phyloP scores from a whole-genome alignment of 352 stramenopile species.

The Pythium brassicae region DNA sequence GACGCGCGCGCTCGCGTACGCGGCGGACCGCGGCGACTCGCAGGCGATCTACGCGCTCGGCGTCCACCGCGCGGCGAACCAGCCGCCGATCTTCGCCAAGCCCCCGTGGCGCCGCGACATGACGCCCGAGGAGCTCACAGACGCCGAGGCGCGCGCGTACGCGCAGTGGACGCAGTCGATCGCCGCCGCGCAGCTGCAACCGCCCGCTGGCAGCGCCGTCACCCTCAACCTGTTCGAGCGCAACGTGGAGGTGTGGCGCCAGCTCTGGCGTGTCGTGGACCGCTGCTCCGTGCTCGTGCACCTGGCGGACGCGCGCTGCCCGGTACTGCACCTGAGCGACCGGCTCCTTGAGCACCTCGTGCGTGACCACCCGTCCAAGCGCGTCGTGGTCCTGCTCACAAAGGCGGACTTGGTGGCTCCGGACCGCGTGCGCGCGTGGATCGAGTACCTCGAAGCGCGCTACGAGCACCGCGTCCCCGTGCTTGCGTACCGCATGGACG shows the following conservation, averaged over 20 bases:
- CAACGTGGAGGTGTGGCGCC: slow-evolving; percentile 79
- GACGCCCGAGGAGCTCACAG: slow-evolving; percentile 58
- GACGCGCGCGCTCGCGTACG: slow-evolving; percentile 52
- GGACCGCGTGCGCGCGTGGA: slow-evolving; percentile 88
- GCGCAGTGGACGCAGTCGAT: slow-evolving; percentile 52
- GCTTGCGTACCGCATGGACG: slow-evolving; percentile 62
- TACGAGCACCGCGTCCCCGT: slow-evolving; percentile 88
- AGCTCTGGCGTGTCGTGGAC: slow-evolving; percentile 81
- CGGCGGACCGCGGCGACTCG: slow-evolving; percentile 52
- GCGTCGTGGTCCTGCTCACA: slow-evolving; percentile 97
- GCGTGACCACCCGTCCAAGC: slow-evolving; percentile 66
- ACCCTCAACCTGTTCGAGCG: slow-evolving; percentile 73
- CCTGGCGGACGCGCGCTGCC: slow-evolving; percentile 65
- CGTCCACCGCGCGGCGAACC: slow-evolving; percentile 47
- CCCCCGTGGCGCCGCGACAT: slow-evolving; percentile 61
- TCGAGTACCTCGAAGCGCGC: slow-evolving; percentile 80
- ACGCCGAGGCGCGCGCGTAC: slow-evolving; percentile 52
- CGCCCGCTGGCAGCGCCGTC: not conserved
- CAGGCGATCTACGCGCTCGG: slow-evolving; percentile 71
- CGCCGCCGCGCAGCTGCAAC: slow-evolving; percentile 27
- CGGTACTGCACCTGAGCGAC: slow-evolving; percentile 68
- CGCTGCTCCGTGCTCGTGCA: slow-evolving; percentile 74
- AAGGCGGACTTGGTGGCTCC: slow-evolving; percentile 97
- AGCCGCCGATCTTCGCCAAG: slow-evolving; percentile 62
- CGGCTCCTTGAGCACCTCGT: slow-evolving; percentile 51